A percentile compares a stretch with the other conserved stretches of the same genome.
Evolutionary conservation across 768 basidiomycete genomes (phyloP).

Genomic region (Tremella yokohamensis): DNA sequence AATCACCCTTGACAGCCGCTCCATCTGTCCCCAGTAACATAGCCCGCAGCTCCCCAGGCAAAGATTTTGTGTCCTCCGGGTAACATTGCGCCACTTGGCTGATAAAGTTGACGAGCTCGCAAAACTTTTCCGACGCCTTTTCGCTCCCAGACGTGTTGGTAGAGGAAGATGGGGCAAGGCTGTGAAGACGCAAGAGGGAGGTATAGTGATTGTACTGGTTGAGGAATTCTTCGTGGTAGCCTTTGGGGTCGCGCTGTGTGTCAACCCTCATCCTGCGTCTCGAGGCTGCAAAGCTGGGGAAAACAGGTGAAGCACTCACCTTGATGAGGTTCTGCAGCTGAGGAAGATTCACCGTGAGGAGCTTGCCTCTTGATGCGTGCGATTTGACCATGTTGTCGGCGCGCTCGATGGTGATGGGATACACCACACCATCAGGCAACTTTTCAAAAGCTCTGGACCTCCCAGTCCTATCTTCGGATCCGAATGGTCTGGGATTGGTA

Average conservation of each 20-base stretch:
- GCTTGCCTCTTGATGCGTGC: conserved; percentile 57
- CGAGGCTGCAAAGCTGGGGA: neutral
- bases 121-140: conserved; percentile 70
- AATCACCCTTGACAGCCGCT: conserved; percentile 49
- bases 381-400: conserved; percentile 36
- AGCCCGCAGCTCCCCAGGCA: conserved; percentile 73
- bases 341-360: conserved; percentile 83
- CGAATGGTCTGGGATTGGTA: too few species aligned
- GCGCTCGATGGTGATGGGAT: neutral
- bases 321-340: conserved; percentile 97
- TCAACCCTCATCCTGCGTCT: neutral
- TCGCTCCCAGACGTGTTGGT: conserved; percentile 53
- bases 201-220: conserved; percentile 97
- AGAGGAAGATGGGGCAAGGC: conserved; percentile 59
- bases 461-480: too few species aligned
- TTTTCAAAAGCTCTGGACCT: too few species aligned
- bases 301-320: conserved; percentile 20
- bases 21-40: conserved; percentile 63
- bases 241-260: conserved; percentile 65
- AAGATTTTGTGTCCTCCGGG: conserved; percentile 80
- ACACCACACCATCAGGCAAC: too few species aligned
- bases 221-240: conserved; percentile 90
- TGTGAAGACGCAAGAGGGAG: conserved; percentile 78
- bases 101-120: conserved; percentile 85
- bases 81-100: conserved; percentile 93